Percentiles rank a stretch among this genome's conserved stretches.
Conservation (phyloP, 768 basidiomycete genomes). For the Dacryopinax primogenitus region DNA sequence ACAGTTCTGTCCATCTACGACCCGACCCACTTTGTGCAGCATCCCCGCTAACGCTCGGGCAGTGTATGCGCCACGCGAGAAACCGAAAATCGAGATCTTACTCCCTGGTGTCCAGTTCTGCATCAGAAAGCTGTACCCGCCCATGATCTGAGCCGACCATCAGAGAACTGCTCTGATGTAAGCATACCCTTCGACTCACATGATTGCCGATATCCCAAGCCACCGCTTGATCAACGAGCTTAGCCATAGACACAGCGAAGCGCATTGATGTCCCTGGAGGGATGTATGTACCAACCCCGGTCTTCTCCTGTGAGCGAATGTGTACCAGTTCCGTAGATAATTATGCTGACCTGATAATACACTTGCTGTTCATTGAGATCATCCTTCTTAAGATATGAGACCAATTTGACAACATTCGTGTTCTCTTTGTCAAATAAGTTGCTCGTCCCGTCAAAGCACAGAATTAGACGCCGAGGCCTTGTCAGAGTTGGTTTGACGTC, state of each 20-base stretch:
- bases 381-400: constrained; percentile 25
- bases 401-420: constrained; percentile 23
- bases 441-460: constrained; percentile 18
- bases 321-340: too few species aligned
- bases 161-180: background rate
- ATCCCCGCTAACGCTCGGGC: constrained; percentile 25
- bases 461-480: constrained; percentile 10
- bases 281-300: constrained; percentile 10
- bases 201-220: constrained; percentile 17
- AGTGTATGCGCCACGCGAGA: constrained; percentile 26
- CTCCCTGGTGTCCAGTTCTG: constrained; percentile 53
- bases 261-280: constrained; percentile 12
- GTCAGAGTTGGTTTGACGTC: too few species aligned
- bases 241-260: background rate
- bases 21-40: constrained; percentile 18
- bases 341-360: constrained; percentile 25
- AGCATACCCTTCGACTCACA: constrained; percentile 8
- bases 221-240: constrained; percentile 13
- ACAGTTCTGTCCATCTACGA: background rate
- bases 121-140: constrained; percentile 69
- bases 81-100: constrained; percentile 26
- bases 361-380: constrained; percentile 21
- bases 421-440: constrained; percentile 15
- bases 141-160: constrained; percentile 20
- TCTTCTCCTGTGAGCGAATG: too few species aligned